phyloP scores from a whole-genome alignment of 192 early-diverging fungal species.

The Linnemannia hyalina region DNA sequence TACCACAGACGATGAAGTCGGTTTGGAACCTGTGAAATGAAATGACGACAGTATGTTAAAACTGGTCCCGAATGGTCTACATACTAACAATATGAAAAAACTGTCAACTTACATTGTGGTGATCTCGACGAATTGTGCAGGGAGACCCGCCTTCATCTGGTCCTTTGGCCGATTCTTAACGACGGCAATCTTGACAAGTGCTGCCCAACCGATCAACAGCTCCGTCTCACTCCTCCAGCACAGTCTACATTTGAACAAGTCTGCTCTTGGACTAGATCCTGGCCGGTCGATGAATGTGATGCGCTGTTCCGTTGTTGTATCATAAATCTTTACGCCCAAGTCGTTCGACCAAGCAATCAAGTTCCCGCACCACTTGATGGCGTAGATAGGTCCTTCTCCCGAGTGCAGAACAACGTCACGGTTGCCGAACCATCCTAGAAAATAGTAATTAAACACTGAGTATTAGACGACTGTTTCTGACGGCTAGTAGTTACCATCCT shows the following conservation, averaged over 20 bases:
- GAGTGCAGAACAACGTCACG: slow-evolving; percentile 85
- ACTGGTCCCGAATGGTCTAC: no score
- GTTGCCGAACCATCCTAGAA: slow-evolving; percentile 87
- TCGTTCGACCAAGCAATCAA: slow-evolving; percentile 98
- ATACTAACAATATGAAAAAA: background rate
- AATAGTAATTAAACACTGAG: background rate
- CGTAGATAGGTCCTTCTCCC: slow-evolving; percentile 91
- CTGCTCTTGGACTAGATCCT: slow-evolving; percentile 77
- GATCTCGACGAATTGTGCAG: slow-evolving; percentile 69
- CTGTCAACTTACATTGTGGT: slow-evolving; percentile 58
- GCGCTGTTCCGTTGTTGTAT: slow-evolving; percentile 73
- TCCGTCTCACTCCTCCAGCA: slow-evolving; percentile 86
- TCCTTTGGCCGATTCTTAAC: slow-evolving; percentile 70
- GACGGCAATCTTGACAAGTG: slow-evolving; percentile 87
- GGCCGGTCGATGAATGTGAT: slow-evolving; percentile 91
- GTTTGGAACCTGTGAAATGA: slow-evolving; percentile 73
- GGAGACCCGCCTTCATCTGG: slow-evolving; percentile 47
- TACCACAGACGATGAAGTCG: slow-evolving; percentile 86
- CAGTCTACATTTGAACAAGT: slow-evolving; percentile 88
- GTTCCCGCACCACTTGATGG: slow-evolving; percentile 85
- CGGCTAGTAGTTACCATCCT: background rate
- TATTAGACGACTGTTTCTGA: background rate
- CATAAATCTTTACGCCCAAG: slow-evolving; percentile 89
- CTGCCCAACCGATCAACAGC: slow-evolving; percentile 95
- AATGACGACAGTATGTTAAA: slow-evolving; percentile 8